Base-by-base conservation (phyloP, 108 stramenopile species). In the Cyclostephanos tholiformis region DNA sequence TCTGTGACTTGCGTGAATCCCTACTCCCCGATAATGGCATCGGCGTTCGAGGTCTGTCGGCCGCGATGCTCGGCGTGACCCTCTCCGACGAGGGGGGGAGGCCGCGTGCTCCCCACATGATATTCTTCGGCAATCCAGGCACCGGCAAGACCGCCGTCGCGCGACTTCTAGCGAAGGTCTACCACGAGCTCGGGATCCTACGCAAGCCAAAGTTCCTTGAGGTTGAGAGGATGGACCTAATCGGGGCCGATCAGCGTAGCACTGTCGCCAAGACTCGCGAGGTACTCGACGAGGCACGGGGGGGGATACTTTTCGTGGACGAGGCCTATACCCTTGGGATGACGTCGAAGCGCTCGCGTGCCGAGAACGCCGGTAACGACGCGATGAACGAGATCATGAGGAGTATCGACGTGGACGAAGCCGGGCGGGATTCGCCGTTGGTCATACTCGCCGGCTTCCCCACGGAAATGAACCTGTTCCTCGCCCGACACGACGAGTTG, bases 131-230 rank as follows among this genome's bases (percentile, higher is more conserved):
- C 36, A 96, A 95, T 69, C 97, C 98, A 0, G 98, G 98, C 69
- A 92, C 93, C 16, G 97, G 98, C 35, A 98, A 98, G 81, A 97
- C 98, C 6, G 96, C 97, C 10, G 96, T 98, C 13, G 98, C 96
- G 10, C 87, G 96, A 27, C 72, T 97, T 4, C 85, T 97, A 50
- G 96, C 92, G 57, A 90, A 93, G 60, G 91, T 95, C 0, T 95
- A 95, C 62, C 89, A 92, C 67, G 93, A 94, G 53, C 80, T 96
- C 39, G 95, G 93, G 51, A 75, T 93, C 22, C 66, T 94, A 59
- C 87, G 91, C 55, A 93, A 91, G 63, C 91, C 90, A 32, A 93
- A 96, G 62, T 93, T 96, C 57, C 74, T 96, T 46, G 93, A 93
- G 67, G 90, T 91, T n/a, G 93, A 93, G 71, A 75, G 95, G 16